Percentiles rank a stretch among this genome's conserved stretches.
Conservation (phyloP, 768 basidiomycete genomes). For the Boletellus ananas region DNA sequence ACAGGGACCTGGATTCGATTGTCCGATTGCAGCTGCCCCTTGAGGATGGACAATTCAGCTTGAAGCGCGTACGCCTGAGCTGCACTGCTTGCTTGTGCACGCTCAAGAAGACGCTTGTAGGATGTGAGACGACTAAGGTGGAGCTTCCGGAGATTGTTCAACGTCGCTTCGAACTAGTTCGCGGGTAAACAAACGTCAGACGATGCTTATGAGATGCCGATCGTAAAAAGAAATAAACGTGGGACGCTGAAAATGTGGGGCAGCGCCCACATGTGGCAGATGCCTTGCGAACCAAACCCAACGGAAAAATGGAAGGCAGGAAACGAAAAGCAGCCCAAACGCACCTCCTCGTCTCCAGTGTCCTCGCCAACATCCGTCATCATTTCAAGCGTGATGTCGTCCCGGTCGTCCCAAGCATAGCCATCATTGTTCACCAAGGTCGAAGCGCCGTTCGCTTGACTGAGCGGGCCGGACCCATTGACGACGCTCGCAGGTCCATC, state of each 20-base stretch:
- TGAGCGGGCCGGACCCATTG: slow-evolving; percentile 17
- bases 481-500: slow-evolving; percentile 19
- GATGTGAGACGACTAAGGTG: slow-evolving; percentile 59
- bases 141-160: slow-evolving; percentile 38
- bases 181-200: slow-evolving; percentile 4
- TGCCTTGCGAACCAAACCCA: not conserved
- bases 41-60: slow-evolving; percentile 70
- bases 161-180: slow-evolving; percentile 41
- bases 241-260: not conserved
- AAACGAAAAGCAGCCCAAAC: slow-evolving; percentile 7
- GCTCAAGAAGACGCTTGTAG: slow-evolving; percentile 77
- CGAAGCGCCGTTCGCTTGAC: slow-evolving; percentile 22
- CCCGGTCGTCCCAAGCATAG: slow-evolving; percentile 33
- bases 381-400: slow-evolving; percentile 70
- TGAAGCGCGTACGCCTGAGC: slow-evolving; percentile 84
- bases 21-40: slow-evolving; percentile 37
- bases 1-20: slow-evolving; percentile 6
- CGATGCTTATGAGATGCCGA: not conserved
- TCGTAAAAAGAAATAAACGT: not conserved
- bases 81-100: slow-evolving; percentile 71
- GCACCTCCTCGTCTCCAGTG: slow-evolving; percentile 69
- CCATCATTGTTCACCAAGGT: slow-evolving; percentile 18
- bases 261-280: not conserved
- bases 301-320: not conserved
- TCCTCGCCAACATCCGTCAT: slow-evolving; percentile 55